A percentile compares a stretch with the other conserved stretches of the same genome.
These are phyloP conservation scores for Tylopilus sp. DNA, from an alignment of 768 basidiomycete species.

Conservation along the genomic window DNA sequence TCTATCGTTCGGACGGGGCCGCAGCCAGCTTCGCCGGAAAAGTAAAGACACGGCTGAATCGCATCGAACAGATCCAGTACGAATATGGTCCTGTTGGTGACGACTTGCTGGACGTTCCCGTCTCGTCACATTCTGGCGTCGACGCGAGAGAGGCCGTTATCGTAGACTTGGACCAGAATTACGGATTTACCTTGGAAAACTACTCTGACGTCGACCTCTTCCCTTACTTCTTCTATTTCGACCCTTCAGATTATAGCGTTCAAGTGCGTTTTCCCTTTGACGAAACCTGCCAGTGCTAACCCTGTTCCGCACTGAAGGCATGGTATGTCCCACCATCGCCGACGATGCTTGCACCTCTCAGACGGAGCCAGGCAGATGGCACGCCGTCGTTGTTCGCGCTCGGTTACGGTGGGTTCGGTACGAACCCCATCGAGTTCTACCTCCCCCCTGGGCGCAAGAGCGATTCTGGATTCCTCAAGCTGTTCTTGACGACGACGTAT, in stretches of 20 bases:
- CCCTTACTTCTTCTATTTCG: constrained; percentile 25
- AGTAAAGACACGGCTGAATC: constrained; percentile 11
- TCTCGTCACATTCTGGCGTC: neutral
- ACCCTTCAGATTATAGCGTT: constrained; percentile 19
- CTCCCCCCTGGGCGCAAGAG: neutral
- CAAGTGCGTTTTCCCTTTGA: constrained; percentile 4
- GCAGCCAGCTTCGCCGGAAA: constrained; percentile 8
- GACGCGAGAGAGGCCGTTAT: constrained; percentile 11
- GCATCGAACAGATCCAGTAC: neutral
- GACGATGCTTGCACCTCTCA: constrained; percentile 9
- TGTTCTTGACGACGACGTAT: constrained; percentile 19
- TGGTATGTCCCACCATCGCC: constrained; percentile 15
- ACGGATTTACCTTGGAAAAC: constrained; percentile 20
- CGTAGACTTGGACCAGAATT: constrained; percentile 7
- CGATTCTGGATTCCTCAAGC: constrained; percentile 22
- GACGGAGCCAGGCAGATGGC: neutral
- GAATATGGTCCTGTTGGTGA: constrained; percentile 8
- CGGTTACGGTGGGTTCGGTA: constrained; percentile 21
- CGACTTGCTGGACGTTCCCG: constrained; percentile 6
- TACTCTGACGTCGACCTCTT: constrained; percentile 15
- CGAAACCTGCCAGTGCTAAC: neutral
- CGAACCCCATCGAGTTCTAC: constrained; percentile 17
- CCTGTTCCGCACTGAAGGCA: neutral
- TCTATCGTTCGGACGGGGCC: constrained; percentile 14
- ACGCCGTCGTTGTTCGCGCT: constrained; percentile 15